These are phyloP conservation scores for Apiospora aurea DNA, from an alignment of 2,329 filamentous ascomycete species.

Conservation along the genomic window DNA sequence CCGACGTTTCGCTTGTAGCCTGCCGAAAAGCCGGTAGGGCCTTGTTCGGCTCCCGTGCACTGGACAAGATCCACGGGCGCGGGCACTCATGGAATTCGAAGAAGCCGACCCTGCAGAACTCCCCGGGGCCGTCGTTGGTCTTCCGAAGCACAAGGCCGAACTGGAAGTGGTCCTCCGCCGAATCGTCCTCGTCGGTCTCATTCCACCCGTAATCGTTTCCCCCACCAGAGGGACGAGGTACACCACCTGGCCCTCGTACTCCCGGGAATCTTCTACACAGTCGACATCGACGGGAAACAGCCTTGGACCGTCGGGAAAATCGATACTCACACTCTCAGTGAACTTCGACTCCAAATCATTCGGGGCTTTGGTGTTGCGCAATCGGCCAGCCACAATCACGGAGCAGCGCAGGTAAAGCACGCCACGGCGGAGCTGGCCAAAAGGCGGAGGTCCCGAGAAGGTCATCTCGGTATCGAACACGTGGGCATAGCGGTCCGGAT, in stretches of 20 bases:
- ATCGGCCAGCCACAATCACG: not conserved
- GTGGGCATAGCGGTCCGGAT: not conserved
- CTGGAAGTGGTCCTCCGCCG: not conserved
- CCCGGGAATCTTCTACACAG: not conserved
- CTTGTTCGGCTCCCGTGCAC: not conserved
- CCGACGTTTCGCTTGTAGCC: not conserved
- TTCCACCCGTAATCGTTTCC: no score
- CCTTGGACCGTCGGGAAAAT: not conserved
- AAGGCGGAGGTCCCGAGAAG: not conserved
- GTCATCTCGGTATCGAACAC: constrained; percentile 8
- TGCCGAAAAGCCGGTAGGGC: not conserved
- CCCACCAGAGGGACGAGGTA: not conserved
- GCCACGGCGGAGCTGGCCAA: not conserved
- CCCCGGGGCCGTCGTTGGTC: not conserved
- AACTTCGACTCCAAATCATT: no score
- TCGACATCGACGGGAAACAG: not conserved
- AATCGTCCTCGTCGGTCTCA: not conserved
- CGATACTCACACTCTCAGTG: no score
- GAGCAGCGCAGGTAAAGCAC: not conserved
- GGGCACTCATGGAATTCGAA: not conserved
- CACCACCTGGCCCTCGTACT: not conserved
- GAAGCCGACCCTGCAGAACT: not conserved
- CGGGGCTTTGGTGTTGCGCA: not conserved
- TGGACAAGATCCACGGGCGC: not conserved
- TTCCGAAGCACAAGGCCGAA: not conserved